phyloP scores from a whole-genome alignment of 2,329 filamentous ascomycete genomes.

The Nothopassalora personata region DNA sequence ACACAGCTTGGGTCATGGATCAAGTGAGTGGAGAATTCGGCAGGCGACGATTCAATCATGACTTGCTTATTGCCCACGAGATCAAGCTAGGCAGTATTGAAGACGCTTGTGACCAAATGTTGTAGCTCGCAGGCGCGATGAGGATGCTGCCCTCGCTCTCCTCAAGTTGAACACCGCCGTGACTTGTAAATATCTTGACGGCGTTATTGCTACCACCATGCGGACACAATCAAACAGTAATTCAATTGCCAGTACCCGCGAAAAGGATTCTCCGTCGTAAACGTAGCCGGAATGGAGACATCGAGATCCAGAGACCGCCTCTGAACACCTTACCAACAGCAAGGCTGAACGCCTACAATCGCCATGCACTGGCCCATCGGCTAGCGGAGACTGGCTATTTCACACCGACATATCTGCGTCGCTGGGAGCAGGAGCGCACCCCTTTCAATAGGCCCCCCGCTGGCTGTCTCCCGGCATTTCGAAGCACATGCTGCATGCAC shows the following conservation, averaged over 20 bases:
- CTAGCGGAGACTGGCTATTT: conserved; percentile 5
- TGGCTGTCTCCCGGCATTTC: conserved; percentile 1
- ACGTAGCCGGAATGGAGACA: neutral
- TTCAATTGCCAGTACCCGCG: neutral
- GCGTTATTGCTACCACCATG: no score
- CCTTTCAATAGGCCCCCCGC: conserved; percentile 6
- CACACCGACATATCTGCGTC: conserved; percentile 4
- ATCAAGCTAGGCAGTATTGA: neutral
- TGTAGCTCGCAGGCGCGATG: neutral
- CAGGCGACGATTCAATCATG: neutral
- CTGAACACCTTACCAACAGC: conserved; percentile 1
- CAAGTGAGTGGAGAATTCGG: neutral
- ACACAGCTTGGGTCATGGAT: neutral
- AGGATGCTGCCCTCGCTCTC: neutral
- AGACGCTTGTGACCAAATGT: neutral
- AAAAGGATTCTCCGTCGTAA: neutral
- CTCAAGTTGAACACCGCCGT: neutral
- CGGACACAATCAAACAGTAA: neutral
- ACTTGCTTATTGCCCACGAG: neutral
- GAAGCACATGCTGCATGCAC: neutral
- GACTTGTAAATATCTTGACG: neutral
- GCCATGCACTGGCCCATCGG: conserved; percentile 6
- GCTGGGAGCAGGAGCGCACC: conserved; percentile 5
- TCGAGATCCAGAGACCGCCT: conserved; percentile 1
- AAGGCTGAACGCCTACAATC: conserved; percentile 6